Base-by-base conservation (phyloP, 2,329 filamentous ascomycete genomes). In the Hypoxylon sp. region DNA sequence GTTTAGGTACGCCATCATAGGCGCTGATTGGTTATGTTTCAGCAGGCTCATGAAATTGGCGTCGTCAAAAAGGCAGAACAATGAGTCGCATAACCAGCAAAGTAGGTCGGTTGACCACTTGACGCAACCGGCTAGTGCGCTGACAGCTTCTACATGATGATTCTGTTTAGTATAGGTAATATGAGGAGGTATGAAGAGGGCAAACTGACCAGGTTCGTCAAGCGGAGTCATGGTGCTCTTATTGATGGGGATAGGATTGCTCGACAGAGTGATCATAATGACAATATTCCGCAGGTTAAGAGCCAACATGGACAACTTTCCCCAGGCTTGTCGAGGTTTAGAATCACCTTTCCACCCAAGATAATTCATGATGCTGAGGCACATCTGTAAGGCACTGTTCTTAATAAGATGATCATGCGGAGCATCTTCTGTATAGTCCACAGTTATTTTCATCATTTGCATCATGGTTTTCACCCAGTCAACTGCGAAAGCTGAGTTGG, bases 371-470 rank as follows among this genome's bases (percentile, higher is more conserved):
- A 96, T 88, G 75, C 93, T 92, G 11, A 98, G 84, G 63, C 90
- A 93, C 62, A 92, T 86, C 67, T 94, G 91, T 50, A 98, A 86
- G 37, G 90, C 85, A 2, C 85, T 84, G 74, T 96, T 95, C 66
- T 90, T 85, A 70, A 96, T 87, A 35, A 97, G 83, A 65, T 90
- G 85, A 77, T 95, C 90, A 73, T 92, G 88, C 49, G 89, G 86
- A 1, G 88, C 83, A 67, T 97, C 93, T 54, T 92, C 88, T 0
- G 93, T 92, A 76, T 95, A 97, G 80, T 98, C 95, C 53, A 95
- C 88, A 55, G 90, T 89, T 31, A 93, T 85, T 69, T 90, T 91
- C 57, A 95, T 82, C 64, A 92, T 88, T 44, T 88, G 85, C 58
- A 93, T 89, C 11, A 94, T 83, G 71, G 92, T 90, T 44, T 84